Evolutionary conservation across 2,329 filamentous ascomycete species (phyloP), one percentile per base, ranked within the genome.

Genomic region (Thielaviopsis punctulata): DNA sequence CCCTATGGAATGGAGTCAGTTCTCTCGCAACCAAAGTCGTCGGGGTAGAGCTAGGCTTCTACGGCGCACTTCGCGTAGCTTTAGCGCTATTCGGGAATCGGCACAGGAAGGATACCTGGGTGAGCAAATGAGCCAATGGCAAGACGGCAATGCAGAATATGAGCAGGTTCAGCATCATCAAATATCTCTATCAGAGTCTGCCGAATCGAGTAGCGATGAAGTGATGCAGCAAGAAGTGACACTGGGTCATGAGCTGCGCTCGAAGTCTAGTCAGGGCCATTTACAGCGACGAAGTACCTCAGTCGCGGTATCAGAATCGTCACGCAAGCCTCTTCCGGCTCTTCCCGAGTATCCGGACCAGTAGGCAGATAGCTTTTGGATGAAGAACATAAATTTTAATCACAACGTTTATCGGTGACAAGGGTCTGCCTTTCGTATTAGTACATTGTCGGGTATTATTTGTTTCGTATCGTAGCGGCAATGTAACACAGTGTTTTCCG

Each of bases 251-350:
- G 19, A 24, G 25, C 45, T 46, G 4, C 45, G 2, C 10, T 36
- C 30, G 13, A 12, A 36, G 30, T 36, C 30, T 36, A 36, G 13
- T 15, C 30, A 36, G 6, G 30, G 30, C 2, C 30, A 15, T 36
- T 15, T 36, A 15, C 30, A 36, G 30, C 13, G 30, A n/a, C 30
- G 30, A 15, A 15, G 13, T 15, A 36, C 13, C n/a, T 36, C 30
- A 36, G 30, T 36, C n/a, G 7, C 13, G 13, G 30, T n/a, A 2
- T 36, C 30, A 18, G 49, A 52, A 8, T 30, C 58, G 22, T 57
- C 62, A 12, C 64, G 68, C 36, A 72, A 72, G 54, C 69, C 69
- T 2, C 60, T 73, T 2, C 70, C 67, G 48, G 66, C 67, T 22
- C 59, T 70, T 41, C 69, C 68, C 3, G 64, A 68, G 56, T 63